Evolutionary conservation across 495 filamentous ascomycete species (phyloP).

Genomic region (Chaetomium fimeti): DNA sequence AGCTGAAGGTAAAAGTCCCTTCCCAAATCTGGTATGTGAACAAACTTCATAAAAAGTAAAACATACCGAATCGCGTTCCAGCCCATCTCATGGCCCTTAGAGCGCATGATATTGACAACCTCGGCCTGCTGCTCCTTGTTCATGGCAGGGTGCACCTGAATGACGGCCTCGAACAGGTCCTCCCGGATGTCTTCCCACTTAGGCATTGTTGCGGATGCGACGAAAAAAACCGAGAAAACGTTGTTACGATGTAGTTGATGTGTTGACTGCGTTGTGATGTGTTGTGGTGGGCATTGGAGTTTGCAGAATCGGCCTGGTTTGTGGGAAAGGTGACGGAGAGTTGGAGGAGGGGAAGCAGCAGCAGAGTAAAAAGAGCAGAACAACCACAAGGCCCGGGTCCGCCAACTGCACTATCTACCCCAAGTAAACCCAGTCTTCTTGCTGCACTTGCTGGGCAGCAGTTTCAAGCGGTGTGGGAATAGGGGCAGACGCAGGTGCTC

Average conservation of each 20-base stretch:
- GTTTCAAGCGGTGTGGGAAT: neutral
- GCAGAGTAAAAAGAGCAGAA: neutral
- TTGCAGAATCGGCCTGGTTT: neutral
- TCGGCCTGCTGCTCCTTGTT: conserved; percentile 35
- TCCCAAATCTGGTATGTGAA: neutral
- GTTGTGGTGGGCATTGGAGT: neutral
- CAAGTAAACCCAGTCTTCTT: neutral
- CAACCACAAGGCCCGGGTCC: neutral
- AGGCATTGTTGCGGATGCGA: conserved; percentile 19
- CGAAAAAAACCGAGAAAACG: too few species aligned
- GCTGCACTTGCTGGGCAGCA: conserved; percentile 4
- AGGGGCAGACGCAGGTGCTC: neutral
- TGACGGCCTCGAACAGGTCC: conserved; percentile 35
- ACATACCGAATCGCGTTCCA: conserved; percentile 45
- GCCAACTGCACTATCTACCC: neutral
- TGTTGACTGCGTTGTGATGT: neutral
- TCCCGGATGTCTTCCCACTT: conserved; percentile 35
- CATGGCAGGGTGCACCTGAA: conserved; percentile 21
- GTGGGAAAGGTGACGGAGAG: neutral
- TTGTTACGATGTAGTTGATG: neutral
- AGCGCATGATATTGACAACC: conserved; percentile 29
- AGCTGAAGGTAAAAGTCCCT: neutral
- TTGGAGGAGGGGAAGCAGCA: neutral
- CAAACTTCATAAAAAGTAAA: neutral
- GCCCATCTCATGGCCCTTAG: conserved; percentile 26